A percentile compares a stretch with the other conserved stretches of the same genome.
Conservation (phyloP, 345 rosid species). For the Eucalyptus virginea region DNA sequence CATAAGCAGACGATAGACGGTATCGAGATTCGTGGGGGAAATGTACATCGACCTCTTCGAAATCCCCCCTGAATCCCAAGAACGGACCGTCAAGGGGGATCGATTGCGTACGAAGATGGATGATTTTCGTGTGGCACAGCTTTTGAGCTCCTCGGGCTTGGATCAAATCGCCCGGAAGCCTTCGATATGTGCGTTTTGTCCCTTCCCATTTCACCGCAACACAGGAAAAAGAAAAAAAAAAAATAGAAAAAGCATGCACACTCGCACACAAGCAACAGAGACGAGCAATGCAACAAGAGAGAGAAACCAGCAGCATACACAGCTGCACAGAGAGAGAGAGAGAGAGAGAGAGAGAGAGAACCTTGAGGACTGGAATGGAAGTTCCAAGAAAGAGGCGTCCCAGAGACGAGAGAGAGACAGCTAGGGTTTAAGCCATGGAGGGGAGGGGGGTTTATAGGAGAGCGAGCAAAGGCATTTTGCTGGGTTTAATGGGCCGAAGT, state of each 20-base stretch:
- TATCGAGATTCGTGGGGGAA: no score
- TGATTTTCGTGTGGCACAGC: slow-evolving; percentile 51
- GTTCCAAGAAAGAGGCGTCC: background rate
- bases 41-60: no score
- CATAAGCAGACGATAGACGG: no score
- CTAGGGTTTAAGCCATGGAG: background rate
- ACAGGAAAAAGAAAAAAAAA: background rate
- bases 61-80: background rate
- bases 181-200: slow-evolving; percentile 59
- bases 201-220: background rate
- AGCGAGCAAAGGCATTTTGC: background rate
- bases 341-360: background rate
- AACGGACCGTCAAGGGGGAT: slow-evolving; percentile 7
- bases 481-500: background rate
- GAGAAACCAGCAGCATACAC: background rate
- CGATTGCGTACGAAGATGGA: background rate
- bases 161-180: slow-evolving; percentile 43
- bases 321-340: background rate
- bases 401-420: background rate
- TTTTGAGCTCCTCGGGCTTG: slow-evolving; percentile 61
- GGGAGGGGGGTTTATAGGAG: background rate
- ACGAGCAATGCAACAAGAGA: background rate
- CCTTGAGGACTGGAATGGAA: background rate
- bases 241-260: background rate
- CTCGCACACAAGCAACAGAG: background rate